phyloP scores from a whole-genome alignment of 805 yeast genomes.

The Ogataea nakhonphanomensis region DNA sequence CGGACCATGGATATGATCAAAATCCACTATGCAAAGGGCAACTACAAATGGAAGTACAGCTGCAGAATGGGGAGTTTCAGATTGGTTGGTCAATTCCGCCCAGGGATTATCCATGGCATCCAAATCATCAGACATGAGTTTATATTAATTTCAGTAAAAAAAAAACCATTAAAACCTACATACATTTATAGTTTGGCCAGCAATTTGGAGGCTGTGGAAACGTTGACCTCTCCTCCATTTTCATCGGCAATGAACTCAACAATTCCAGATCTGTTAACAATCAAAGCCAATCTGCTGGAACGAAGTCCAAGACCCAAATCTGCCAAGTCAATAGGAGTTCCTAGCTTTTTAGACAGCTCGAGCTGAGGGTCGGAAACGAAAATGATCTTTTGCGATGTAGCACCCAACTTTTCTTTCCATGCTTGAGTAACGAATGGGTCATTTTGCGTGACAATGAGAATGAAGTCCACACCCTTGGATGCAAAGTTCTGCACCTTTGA shows the following conservation, averaged over 20 bases:
- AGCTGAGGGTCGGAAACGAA: slow-evolving; percentile 67
- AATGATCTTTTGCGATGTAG: slow-evolving; percentile 35
- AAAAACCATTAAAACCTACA: slow-evolving; percentile 1
- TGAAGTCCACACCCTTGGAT: slow-evolving; percentile 58
- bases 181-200: slow-evolving; percentile 23
- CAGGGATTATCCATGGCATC: slow-evolving; percentile 3
- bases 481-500: slow-evolving; percentile 46
- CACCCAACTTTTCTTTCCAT: slow-evolving; percentile 54
- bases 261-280: slow-evolving; percentile 48
- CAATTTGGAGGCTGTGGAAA: slow-evolving; percentile 26
- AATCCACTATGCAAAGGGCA: slow-evolving; percentile 87
- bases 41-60: slow-evolving; percentile 43
- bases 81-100: neutral
- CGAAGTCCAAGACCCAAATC: slow-evolving; percentile 54
- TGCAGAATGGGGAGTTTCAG: neutral
- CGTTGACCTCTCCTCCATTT: slow-evolving; percentile 27
- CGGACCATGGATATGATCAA: slow-evolving; percentile 90
- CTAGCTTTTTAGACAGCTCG: slow-evolving; percentile 53
- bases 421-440: slow-evolving; percentile 70
- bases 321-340: slow-evolving; percentile 53
- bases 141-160: neutral
- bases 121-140: slow-evolving; percentile 1
- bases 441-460: slow-evolving; percentile 63
- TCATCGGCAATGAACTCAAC: slow-evolving; percentile 33
- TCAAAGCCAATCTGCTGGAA: slow-evolving; percentile 63